Percentiles rank a stretch among this genome's conserved stretches.
Conservation (phyloP, 441 rosid species). For the Gossypium trilobum region DNA sequence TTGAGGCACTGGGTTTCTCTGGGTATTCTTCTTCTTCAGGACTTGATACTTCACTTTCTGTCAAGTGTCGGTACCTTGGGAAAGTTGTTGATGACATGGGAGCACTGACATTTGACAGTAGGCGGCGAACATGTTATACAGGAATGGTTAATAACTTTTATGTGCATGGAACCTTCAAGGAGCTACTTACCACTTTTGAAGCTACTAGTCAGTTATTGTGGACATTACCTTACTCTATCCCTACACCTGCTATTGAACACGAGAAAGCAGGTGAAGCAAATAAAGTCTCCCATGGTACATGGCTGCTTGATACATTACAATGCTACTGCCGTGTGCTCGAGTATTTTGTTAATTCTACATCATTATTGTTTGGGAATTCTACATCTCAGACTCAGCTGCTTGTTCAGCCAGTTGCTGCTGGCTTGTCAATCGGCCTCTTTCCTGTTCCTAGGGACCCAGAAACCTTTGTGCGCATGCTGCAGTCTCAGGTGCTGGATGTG, state of each 20-base stretch:
- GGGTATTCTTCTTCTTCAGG: constrained; percentile 60
- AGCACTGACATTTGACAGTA: constrained; percentile 71
- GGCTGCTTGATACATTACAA: constrained; percentile 81
- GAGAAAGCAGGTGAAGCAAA: constrained; percentile 66
- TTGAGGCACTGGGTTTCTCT: constrained; percentile 73
- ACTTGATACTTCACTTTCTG: constrained; percentile 50
- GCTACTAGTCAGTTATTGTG: constrained; percentile 90
- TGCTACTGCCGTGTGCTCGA: constrained; percentile 72
- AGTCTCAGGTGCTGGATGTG: constrained; percentile 83
- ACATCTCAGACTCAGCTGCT: constrained; percentile 83
- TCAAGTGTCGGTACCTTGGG: constrained; percentile 89
- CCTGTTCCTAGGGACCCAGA: constrained; percentile 94
- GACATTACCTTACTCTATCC: constrained; percentile 53
- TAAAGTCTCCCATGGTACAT: constrained; percentile 51
- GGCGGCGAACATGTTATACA: constrained; percentile 73
- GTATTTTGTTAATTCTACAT: constrained; percentile 74
- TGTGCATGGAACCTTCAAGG: constrained; percentile 83
- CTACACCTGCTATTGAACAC: constrained; percentile 43
- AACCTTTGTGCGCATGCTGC: constrained; percentile 72
- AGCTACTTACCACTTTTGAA: constrained; percentile 85
- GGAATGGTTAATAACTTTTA: constrained; percentile 82
- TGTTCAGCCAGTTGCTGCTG: constrained; percentile 81
- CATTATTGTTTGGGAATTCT: constrained; percentile 60
- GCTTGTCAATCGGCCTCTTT: constrained; percentile 78
- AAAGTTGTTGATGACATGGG: constrained; percentile 81